phyloP scores from a whole-genome alignment of 2,329 filamentous ascomycete genomes.

The Exophiala viscosa region DNA sequence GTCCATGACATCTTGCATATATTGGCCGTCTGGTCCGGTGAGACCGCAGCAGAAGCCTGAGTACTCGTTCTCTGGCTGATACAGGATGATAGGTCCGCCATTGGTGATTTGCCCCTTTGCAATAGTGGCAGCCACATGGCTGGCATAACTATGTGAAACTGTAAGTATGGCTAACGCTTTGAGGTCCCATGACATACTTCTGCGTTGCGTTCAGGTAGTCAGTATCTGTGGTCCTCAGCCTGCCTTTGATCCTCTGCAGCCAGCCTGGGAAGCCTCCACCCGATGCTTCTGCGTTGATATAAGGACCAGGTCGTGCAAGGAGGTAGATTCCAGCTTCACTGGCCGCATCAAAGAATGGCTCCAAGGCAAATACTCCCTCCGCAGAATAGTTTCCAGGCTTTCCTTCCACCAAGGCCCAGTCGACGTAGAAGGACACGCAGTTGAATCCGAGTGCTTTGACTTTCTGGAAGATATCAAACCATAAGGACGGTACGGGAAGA shows the following conservation, averaged over 20 bases:
- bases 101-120: slow-evolving; percentile 77
- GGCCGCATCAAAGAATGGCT: slow-evolving; percentile 74
- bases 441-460: slow-evolving; percentile 78
- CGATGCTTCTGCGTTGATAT: slow-evolving; percentile 73
- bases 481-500: slow-evolving; percentile 59
- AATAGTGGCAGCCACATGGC: slow-evolving; percentile 60
- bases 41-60: slow-evolving; percentile 34
- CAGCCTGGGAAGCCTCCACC: slow-evolving; percentile 80
- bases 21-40: slow-evolving; percentile 48
- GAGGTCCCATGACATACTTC: slow-evolving; percentile 51
- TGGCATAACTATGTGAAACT: neutral
- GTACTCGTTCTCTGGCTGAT: slow-evolving; percentile 80
- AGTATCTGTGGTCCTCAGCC: slow-evolving; percentile 59
- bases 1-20: slow-evolving; percentile 67
- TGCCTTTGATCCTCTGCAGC: slow-evolving; percentile 65
- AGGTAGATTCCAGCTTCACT: slow-evolving; percentile 71
- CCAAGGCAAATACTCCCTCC: slow-evolving; percentile 67
- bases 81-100: slow-evolving; percentile 67
- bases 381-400: slow-evolving; percentile 66
- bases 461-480: slow-evolving; percentile 76
- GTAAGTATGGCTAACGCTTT: neutral
- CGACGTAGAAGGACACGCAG: slow-evolving; percentile 71
- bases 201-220: slow-evolving; percentile 65
- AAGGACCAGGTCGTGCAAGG: slow-evolving; percentile 67
- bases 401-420: slow-evolving; percentile 76